Evolutionary conservation across 2,329 filamentous ascomycete species (phyloP).

Genomic region (Alternaria metachromatica): DNA sequence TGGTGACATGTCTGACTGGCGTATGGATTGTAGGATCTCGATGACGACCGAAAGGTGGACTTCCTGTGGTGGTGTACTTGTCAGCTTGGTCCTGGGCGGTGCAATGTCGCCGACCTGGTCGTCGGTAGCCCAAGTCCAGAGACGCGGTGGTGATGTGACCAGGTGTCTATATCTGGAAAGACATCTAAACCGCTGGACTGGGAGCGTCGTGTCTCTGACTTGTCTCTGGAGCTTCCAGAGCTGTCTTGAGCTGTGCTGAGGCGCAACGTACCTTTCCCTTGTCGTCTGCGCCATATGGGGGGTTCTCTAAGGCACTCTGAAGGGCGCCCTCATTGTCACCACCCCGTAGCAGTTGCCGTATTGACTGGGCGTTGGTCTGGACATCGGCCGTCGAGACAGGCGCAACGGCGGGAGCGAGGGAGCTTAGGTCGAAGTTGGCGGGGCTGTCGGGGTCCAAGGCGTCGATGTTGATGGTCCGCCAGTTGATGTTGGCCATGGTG

Average conservation of each 20-base stretch:
- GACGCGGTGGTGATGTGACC: slow-evolving; percentile 29
- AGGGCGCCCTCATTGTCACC: slow-evolving; percentile 89
- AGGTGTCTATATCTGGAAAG: slow-evolving; percentile 26
- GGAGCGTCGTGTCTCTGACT: slow-evolving; percentile 1
- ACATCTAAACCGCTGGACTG: slow-evolving; percentile 22
- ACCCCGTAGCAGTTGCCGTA: slow-evolving; percentile 84
- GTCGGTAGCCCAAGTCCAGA: slow-evolving; percentile 32
- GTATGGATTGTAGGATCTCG: slow-evolving; percentile 94
- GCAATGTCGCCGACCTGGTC: slow-evolving; percentile 27
- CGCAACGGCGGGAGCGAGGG: slow-evolving; percentile 77
- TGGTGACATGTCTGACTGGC: slow-evolving; percentile 92
- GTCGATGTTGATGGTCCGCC: slow-evolving; percentile 94
- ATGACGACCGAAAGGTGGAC: slow-evolving; percentile 85
- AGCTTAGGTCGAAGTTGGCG: slow-evolving; percentile 87
- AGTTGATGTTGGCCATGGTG: slow-evolving; percentile 62
- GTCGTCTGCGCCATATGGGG: slow-evolving; percentile 70
- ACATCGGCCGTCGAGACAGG: slow-evolving; percentile 80
- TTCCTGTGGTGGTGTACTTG: slow-evolving; percentile 63
- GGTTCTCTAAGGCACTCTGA: slow-evolving; percentile 81
- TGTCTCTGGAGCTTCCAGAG: background rate
- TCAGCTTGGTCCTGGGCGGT: slow-evolving; percentile 35
- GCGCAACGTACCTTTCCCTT: slow-evolving; percentile 57
- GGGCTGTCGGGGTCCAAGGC: slow-evolving; percentile 87
- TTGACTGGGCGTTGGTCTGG: slow-evolving; percentile 77
- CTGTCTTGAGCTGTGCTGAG: slow-evolving; percentile 1